phyloP scores from a whole-genome alignment of 495 filamentous ascomycete genomes.

The Thozetella sp. region DNA sequence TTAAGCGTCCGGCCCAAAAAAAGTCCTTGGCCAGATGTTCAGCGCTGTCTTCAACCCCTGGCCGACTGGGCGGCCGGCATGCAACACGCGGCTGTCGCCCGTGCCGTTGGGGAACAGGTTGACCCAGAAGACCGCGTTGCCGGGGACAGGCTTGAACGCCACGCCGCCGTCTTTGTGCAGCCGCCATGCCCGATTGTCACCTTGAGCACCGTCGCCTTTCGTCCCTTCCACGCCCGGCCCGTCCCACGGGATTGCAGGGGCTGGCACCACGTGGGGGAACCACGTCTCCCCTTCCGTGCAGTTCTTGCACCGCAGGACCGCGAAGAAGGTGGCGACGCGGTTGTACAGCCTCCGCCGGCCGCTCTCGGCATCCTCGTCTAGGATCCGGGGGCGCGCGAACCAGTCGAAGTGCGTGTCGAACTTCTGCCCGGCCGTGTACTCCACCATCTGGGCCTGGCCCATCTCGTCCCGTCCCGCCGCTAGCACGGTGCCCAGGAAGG shows the following conservation, averaged over 20 bases:
- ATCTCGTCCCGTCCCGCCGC: constrained; percentile 34
- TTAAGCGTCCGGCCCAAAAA: constrained; percentile 24
- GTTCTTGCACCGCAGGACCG: constrained; percentile 29
- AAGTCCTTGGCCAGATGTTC: constrained; percentile 54
- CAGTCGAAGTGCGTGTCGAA: constrained; percentile 47
- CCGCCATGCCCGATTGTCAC: constrained; percentile 22
- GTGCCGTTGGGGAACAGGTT: constrained; percentile 43
- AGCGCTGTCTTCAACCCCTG: constrained; percentile 48
- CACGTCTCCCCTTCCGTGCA: constrained; percentile 41
- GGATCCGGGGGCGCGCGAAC: constrained; percentile 33
- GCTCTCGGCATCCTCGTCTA: constrained; percentile 17
- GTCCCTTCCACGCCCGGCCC: constrained; percentile 13
- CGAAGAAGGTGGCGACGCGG: constrained; percentile 41
- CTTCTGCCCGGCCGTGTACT: constrained; percentile 38
- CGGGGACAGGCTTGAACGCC: constrained; percentile 42
- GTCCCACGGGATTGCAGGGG: background rate
- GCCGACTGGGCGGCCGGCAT: constrained; percentile 47
- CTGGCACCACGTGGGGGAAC: constrained; percentile 35
- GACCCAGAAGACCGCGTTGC: constrained; percentile 53
- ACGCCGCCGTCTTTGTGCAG: constrained; percentile 43
- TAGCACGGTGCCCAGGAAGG: constrained; percentile 39
- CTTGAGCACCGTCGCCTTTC: constrained; percentile 5
- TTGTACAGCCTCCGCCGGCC: constrained; percentile 33
- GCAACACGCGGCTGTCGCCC: constrained; percentile 41
- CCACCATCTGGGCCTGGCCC: constrained; percentile 42